Evolutionary conservation across 192 early-diverging fungal genomes (phyloP).

Genomic region (Gryganskiella cystojenkinii): DNA sequence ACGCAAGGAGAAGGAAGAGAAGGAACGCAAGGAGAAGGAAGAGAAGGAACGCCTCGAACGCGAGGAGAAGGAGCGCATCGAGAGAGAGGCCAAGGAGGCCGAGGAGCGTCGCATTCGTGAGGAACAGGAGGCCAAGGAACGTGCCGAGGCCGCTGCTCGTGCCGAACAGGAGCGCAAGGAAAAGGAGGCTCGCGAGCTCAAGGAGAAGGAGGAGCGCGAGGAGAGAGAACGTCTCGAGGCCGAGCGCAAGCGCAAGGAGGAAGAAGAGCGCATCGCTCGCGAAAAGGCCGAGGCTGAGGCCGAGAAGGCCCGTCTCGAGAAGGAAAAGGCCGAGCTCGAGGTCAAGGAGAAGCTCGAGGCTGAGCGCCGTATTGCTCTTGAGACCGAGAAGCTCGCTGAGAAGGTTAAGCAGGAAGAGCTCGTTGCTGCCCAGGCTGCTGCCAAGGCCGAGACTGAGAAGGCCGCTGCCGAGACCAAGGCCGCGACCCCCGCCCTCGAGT

Average conservation of each 20-base stretch:
- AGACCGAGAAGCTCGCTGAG: conserved; percentile 44
- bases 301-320: conserved; percentile 26
- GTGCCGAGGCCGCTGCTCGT: conserved; percentile 16
- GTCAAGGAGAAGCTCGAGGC: conserved; percentile 20
- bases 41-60: conserved; percentile 49
- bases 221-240: conserved; percentile 36
- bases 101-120: conserved; percentile 40
- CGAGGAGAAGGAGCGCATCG: conserved; percentile 46
- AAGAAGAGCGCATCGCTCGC: conserved; percentile 37
- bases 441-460: conserved; percentile 30
- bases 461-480: conserved; percentile 46
- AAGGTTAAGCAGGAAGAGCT: conserved; percentile 28
- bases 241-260: conserved; percentile 46
- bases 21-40: conserved; percentile 44
- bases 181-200: conserved; percentile 33
- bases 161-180: conserved; percentile 35
- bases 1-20: conserved; percentile 58
- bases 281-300: conserved; percentile 50
- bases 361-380: conserved; percentile 23
- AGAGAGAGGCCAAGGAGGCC: conserved; percentile 40
- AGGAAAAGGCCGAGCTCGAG: conserved; percentile 15
- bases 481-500: conserved; percentile 41
- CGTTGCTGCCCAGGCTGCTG: conserved; percentile 11
- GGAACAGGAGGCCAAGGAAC: conserved; percentile 31
- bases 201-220: conserved; percentile 39